Percentiles rank a stretch among this genome's conserved stretches.
phyloP scores from a whole-genome alignment of 2,329 filamentous ascomycete genomes.

The Xylaria sp. region DNA sequence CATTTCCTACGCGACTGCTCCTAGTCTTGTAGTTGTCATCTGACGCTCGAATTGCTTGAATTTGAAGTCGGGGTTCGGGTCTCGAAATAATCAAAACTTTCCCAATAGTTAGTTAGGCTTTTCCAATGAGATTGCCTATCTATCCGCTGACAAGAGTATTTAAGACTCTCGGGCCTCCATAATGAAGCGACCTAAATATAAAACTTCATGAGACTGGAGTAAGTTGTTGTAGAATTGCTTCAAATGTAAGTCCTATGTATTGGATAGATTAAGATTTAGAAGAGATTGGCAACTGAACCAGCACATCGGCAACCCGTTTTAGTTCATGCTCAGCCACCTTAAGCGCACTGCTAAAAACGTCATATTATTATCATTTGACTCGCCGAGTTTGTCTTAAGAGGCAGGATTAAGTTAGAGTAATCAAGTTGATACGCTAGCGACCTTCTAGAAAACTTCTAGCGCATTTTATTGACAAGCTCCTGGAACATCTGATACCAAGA shows the following conservation, averaged over 20 bases:
- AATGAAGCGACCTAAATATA: slow-evolving; percentile 16
- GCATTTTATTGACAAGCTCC: background rate
- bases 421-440: background rate
- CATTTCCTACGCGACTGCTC: background rate
- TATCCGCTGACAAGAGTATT: background rate
- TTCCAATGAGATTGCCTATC: too few species aligned
- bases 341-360: background rate
- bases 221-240: background rate
- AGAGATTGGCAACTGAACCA: background rate
- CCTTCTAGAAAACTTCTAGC: slow-evolving; percentile 32
- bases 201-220: background rate
- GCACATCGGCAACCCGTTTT: background rate
- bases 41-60: background rate
- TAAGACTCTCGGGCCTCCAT: background rate
- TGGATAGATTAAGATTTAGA: background rate
- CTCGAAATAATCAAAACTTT: background rate
- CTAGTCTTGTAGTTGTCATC: background rate
- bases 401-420: too few species aligned
- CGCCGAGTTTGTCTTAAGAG: too few species aligned
- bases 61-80: background rate
- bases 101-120: too few species aligned
- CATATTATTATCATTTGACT: background rate
- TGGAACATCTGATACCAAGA: slow-evolving; percentile 2
- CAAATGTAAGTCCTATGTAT: slow-evolving; percentile 1
- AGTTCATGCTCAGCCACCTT: slow-evolving; percentile 4